Base-by-base conservation (phyloP, 495 filamentous ascomycete genomes). In the Neurospora sublineolata region DNA sequence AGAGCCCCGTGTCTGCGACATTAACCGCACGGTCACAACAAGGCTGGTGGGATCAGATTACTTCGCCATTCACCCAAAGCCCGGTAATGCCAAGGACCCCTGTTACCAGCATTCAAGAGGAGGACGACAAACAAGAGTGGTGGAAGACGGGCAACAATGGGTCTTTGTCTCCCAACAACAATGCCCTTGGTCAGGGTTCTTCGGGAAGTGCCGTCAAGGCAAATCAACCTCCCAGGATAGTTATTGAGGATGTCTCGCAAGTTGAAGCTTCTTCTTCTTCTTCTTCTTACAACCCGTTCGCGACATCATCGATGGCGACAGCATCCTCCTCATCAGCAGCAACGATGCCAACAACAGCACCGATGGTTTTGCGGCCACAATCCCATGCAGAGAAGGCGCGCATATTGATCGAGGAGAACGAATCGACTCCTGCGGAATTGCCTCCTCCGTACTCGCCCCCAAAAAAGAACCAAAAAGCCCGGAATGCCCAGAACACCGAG, bases 41-140 rank as follows among this genome's bases (percentile, higher is more conserved):
- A 41, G 93, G 93, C 12, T 97, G 94, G 94, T 97, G 94, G 94
- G 94, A 92, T 72, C 86, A 91, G 72, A 86, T 97, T 52, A 89
- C 90, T 2, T 93, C 93, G 1, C 94, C 94, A 0, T 90, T 97
- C 70, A 76, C 73, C 9, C 79, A 68, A 71, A 73, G 70, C 10
- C 72, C 60, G 68, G 71, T 23, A 10, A 70, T 38, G 52, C 33
- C 52, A 30, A 64, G 27, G 12, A 64, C 52, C 71, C 16, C 77
- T 58, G 18, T 38, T 60, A 14, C 33, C 64, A 41, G 68, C 68
- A 36, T 27, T 27, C 27, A 69, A 72, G 7, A 64, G 67, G 23
- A n/a, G 12, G 38, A 68, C 5, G 70, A 68, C 12, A 44, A 41
- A 37, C 20, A 74, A 1, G 80, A 80, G 71, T 83, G 80, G 82